Evolutionary conservation across 768 basidiomycete genomes (phyloP).

Genomic region (Tulasnella sp.): DNA sequence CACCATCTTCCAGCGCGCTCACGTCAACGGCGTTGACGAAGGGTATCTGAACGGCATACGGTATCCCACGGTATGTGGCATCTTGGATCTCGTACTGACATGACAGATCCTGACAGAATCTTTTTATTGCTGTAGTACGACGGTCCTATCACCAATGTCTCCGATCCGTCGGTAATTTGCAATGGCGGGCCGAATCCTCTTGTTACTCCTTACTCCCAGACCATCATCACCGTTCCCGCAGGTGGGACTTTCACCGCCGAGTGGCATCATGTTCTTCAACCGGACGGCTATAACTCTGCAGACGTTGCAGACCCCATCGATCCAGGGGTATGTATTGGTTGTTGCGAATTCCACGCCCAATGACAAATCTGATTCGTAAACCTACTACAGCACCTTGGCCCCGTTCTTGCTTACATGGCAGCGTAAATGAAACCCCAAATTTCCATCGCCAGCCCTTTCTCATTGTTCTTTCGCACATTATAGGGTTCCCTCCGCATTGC

Average conservation of each 20-base stretch:
- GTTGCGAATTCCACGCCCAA: neutral
- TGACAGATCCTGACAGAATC: neutral
- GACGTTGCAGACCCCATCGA: constrained; percentile 43
- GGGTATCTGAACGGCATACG: constrained; percentile 16
- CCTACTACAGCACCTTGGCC: constrained; percentile 36
- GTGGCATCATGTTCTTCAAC: constrained; percentile 39
- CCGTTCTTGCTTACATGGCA: constrained; percentile 42
- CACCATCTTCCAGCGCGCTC: constrained; percentile 10
- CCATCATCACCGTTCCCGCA: constrained; percentile 41
- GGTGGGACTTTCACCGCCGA: constrained; percentile 45
- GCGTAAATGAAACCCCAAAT: constrained; percentile 20
- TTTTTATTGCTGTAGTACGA: constrained; percentile 23
- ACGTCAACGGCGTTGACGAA: constrained; percentile 11
- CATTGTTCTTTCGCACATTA: neutral
- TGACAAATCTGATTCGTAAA: no score
- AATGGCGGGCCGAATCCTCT: constrained; percentile 50
- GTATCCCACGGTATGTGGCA: constrained; percentile 23
- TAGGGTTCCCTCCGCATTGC: constrained; percentile 19
- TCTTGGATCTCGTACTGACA: neutral
- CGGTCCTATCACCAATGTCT: constrained; percentile 44
- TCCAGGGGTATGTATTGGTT: neutral
- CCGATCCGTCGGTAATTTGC: constrained; percentile 46
- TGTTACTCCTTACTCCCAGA: constrained; percentile 23
- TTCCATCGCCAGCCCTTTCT: no score
- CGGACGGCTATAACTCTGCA: constrained; percentile 7